A percentile compares a stretch with the other conserved stretches of the same genome.
Conservation (phyloP, 2,329 filamentous ascomycete genomes). For the Fonsecaea pedrosoi region DNA sequence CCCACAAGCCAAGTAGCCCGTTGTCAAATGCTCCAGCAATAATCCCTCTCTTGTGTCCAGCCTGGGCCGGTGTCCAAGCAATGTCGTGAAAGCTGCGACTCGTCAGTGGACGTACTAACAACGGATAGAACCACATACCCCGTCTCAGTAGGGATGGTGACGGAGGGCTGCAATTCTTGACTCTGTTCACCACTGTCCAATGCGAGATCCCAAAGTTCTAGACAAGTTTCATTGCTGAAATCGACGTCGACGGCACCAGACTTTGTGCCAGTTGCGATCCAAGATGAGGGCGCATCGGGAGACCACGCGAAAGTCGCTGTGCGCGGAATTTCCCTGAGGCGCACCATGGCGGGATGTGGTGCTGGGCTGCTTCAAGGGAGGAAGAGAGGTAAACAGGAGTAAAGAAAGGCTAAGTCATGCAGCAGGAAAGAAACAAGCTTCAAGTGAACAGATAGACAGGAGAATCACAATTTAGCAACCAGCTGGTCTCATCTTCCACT, state of each 20-base stretch:
- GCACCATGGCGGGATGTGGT: constrained; percentile 72
- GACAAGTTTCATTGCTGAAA: constrained; percentile 95
- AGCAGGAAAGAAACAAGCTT: constrained; percentile 19
- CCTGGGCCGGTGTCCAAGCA: constrained; percentile 85
- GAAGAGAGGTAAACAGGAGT: constrained; percentile 29
- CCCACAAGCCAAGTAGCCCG: constrained; percentile 91
- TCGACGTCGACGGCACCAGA: constrained; percentile 95
- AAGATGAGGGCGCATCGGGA: constrained; percentile 75
- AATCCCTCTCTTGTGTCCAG: constrained; percentile 80
- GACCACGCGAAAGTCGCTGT: constrained; percentile 99
- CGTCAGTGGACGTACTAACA: constrained; percentile 18
- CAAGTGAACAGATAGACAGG: constrained; percentile 4
- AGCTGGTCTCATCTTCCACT: constrained; percentile 21
- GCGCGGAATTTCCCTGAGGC: constrained; percentile 92
- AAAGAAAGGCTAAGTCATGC: constrained; percentile 28
- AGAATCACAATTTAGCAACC: constrained; percentile 6
- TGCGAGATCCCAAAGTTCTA: constrained; percentile 94
- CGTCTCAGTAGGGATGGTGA: constrained; percentile 84
- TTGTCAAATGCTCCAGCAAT: constrained; percentile 96
- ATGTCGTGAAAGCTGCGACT: constrained; percentile 86
- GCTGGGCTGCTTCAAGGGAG: constrained; percentile 35
- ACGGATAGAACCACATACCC: constrained; percentile 65
- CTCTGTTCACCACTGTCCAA: constrained; percentile 77
- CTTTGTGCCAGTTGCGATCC: constrained; percentile 90
- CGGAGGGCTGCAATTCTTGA: constrained; percentile 83